Conservation (phyloP, 2,329 filamentous ascomycete species). For the Sporothrix euskadiensis region DNA sequence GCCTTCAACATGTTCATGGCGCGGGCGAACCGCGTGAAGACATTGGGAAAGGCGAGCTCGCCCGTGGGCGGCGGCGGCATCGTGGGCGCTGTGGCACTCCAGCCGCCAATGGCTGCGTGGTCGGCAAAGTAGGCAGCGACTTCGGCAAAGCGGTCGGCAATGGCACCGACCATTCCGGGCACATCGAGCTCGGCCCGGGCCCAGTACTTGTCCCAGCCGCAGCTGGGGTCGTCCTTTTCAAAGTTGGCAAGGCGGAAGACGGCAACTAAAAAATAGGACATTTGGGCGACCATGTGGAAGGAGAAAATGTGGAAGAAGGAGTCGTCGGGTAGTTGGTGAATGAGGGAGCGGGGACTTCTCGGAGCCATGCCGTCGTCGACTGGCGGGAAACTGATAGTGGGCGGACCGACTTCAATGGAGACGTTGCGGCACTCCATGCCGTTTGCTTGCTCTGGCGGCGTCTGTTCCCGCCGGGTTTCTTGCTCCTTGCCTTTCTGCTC, state of each 20-base stretch:
- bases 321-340: background rate
- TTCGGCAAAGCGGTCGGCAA: constrained; percentile 5
- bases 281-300: constrained; percentile 23
- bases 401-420: background rate
- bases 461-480: background rate
- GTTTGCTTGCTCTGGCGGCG: background rate
- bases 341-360: background rate
- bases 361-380: background rate
- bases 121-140: constrained; percentile 2
- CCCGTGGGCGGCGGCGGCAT: background rate
- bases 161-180: background rate
- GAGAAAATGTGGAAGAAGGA: constrained; percentile 25
- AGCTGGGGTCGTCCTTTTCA: constrained; percentile 13
- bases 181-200: constrained; percentile 23
- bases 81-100: background rate
- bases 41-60: background rate
- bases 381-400: background rate
- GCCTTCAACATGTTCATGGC: constrained; percentile 1
- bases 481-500: background rate
- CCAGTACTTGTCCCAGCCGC: constrained; percentile 25
- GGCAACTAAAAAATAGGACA: constrained; percentile 21
- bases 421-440: background rate
- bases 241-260: constrained; percentile 24
- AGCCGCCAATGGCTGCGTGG: background rate
- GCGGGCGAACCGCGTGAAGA: background rate